Evolutionary conservation across 345 rosid species (phyloP).

Genomic region (Iberis pinnata): DNA sequence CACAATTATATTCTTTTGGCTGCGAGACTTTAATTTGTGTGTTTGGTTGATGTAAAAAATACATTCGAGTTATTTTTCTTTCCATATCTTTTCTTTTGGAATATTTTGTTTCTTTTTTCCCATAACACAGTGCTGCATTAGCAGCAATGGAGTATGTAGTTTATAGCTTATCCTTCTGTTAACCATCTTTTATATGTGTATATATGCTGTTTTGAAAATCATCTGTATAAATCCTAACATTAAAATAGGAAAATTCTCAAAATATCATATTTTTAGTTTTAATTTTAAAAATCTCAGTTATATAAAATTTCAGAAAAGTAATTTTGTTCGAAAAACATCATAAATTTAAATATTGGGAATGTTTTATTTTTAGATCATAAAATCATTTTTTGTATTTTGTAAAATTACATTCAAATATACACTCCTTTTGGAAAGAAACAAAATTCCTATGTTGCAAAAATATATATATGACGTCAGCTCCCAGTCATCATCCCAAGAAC

Average conservation of each 20-base stretch:
- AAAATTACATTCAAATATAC: neutral
- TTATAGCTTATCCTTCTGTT: constrained; percentile 16
- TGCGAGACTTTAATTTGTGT: constrained; percentile 31
- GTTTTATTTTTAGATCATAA: no score
- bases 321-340: no score
- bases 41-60: constrained; percentile 17
- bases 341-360: no score
- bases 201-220: constrained; percentile 2
- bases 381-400: no score
- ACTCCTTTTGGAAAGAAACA: no score
- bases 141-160: constrained; percentile 30
- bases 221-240: constrained; percentile 17
- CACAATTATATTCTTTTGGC: constrained; percentile 32
- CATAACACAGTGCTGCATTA: constrained; percentile 24
- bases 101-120: constrained; percentile 18
- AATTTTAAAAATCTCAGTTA: no score
- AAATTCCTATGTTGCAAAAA: no score
- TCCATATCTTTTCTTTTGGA: constrained; percentile 10
- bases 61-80: constrained; percentile 13
- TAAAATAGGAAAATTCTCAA: neutral
- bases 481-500: constrained; percentile 21
- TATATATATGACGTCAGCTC: constrained; percentile 20
- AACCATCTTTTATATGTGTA: constrained; percentile 3
- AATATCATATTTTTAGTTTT: no score
- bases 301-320: no score